Conservation (phyloP, 176 grass and related monocot genomes). For the Musa schizocarpa region DNA sequence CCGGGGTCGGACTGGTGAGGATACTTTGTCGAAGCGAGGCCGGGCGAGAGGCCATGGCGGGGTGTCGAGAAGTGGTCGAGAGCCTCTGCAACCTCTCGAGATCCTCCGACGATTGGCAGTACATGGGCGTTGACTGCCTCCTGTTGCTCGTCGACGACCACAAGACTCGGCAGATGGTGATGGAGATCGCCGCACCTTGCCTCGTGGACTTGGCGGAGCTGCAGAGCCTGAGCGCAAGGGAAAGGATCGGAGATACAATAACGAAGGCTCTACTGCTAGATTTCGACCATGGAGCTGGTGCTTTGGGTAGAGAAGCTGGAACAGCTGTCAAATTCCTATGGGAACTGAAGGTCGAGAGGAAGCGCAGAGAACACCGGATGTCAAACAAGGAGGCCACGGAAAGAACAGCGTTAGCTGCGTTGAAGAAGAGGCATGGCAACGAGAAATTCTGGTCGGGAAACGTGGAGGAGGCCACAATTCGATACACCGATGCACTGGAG, state of each 20-base stretch:
- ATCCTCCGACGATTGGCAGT: constrained; percentile 94
- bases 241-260: constrained; percentile 51
- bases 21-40: constrained; percentile 51
- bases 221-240: constrained; percentile 48
- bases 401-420: constrained; percentile 28
- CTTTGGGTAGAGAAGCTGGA: constrained; percentile 24
- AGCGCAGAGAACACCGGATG: constrained; percentile 39
- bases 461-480: constrained; percentile 40
- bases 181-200: constrained; percentile 34
- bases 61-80: constrained; percentile 35
- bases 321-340: constrained; percentile 31
- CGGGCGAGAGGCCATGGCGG: constrained; percentile 48
- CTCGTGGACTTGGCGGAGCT: constrained; percentile 62
- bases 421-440: constrained; percentile 73
- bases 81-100: constrained; percentile 61
- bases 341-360: constrained; percentile 43
- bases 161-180: constrained; percentile 29
- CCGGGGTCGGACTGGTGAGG: constrained; percentile 73
- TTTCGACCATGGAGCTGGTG: background rate
- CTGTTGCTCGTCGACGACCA: constrained; percentile 55
- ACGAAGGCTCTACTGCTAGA: constrained; percentile 39
- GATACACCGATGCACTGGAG: constrained; percentile 56
- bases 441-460: constrained; percentile 41
- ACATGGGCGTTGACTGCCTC: constrained; percentile 95
- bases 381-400: constrained; percentile 24